These are phyloP conservation scores for Panus rudis DNA, from an alignment of 768 basidiomycete genomes.

Conservation along the genomic window DNA sequence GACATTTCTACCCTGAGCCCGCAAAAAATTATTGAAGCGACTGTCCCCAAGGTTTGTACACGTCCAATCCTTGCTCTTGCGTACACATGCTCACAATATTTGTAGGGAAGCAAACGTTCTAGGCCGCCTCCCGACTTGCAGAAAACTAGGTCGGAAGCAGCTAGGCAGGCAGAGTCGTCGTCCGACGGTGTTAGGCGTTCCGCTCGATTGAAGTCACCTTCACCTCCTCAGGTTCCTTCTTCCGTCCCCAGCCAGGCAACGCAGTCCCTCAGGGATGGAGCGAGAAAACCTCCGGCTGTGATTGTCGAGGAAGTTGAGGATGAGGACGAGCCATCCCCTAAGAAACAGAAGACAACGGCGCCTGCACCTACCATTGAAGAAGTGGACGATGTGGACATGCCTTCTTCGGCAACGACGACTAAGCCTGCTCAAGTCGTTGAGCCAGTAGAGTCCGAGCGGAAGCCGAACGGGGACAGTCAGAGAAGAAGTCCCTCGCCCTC, in stretches of 20 bases:
- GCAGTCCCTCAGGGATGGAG: too few species aligned
- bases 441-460: constrained; percentile 20
- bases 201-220: constrained; percentile 16
- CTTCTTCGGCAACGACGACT: constrained; percentile 16
- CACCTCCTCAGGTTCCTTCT: constrained; percentile 7
- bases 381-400: constrained; percentile 27
- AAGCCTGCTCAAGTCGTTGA: constrained; percentile 36
- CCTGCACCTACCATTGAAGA: constrained; percentile 22
- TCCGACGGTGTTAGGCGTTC: constrained; percentile 16
- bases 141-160: constrained; percentile 8
- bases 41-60: constrained; percentile 56
- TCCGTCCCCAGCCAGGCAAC: neutral
- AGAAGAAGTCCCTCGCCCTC: constrained; percentile 8
- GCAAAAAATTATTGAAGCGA: constrained; percentile 71
- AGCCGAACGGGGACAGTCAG: too few species aligned
- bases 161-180: neutral
- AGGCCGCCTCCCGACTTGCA: constrained; percentile 55
- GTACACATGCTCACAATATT: constrained; percentile 6
- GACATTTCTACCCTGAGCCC: constrained; percentile 33
- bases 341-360: constrained; percentile 40
- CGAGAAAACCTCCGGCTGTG: constrained; percentile 1
- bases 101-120: constrained; percentile 71
- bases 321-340: constrained; percentile 32
- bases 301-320: constrained; percentile 33
- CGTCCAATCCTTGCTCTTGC: neutral